Evolutionary conservation across 768 basidiomycete species (phyloP), one percentile per base, ranked within the genome.

Genomic region (Tricholoma furcatifolium): DNA sequence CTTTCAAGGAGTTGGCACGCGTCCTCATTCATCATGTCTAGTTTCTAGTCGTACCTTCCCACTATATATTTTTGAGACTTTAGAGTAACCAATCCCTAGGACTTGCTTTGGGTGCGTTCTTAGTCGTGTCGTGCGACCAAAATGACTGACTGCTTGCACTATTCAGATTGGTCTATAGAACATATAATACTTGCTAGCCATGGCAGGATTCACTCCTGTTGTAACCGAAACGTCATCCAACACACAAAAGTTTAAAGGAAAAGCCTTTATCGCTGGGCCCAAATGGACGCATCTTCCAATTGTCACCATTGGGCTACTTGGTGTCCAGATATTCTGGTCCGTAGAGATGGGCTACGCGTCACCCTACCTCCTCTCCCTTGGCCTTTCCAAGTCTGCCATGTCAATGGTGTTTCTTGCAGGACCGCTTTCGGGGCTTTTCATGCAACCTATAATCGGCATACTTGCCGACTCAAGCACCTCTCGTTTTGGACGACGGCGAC

Each of bases 301-400:
- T 2, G 68, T 96, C 35, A 95, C 93, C 0, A 62, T 93, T 6
- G 88, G 91, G 0, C 70, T 95, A 47, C 68, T 93, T 2, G 94
- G 94, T 6, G 84, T 95, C 0, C 90, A 92, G 66, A 83, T 93
- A 55, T 82, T 96, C 43, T 97, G 95, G 95, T 88, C 88, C 1
- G 87, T 96, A 11, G 94, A 97, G 64, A 94, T 97, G 91, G 87
- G 91, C 0, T 94, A 96, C 56, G 85, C 82, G 12, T 84, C 93
- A 0, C 95, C 94, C 0, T 98, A 96, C 68, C 79, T 98, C 2
- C 76, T 94, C 48, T 91, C 92, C 0, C 82, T 97, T 0, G 95
- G 95, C 12, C 73, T 97, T 11, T 83, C 87, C 2, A 96, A 93
- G 69, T 87, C 89, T 2, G 76, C 79, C 55, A 92, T 97, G 84